Base-by-base conservation (phyloP, 2,329 filamentous ascomycete genomes). In the Cytospora chrysosperma region DNA sequence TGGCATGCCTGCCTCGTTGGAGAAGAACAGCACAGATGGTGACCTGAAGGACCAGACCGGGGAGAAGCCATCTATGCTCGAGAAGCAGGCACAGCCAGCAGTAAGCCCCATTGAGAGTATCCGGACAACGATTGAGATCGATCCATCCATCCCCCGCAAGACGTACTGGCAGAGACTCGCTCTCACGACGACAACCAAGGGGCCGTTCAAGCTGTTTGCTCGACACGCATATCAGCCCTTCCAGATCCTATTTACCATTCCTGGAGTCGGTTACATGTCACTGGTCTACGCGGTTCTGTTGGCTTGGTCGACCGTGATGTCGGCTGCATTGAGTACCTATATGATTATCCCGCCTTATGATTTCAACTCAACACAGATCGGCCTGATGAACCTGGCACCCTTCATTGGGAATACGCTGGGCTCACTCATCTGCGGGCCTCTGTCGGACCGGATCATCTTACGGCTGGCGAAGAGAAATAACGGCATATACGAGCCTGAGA, bases 401-500 rank as follows among this genome's bases (percentile, higher is more conserved):
- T 65, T 65, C 19, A 65, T 65, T 32, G 65, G 65, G 12, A 66
- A 52, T 28, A 62, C 75, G 0, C 63, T 77, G 8, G 75, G 75
- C 1, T 67, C 70, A 2, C 32, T 76, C 12, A 74, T 75, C 34
- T 74, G 73, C 13, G 75, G 75, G 1, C 69, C 72, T 8, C 34
- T 76, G 9, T 72, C 73, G 2, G 75, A 77, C 62, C 68, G 70
- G 64, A 71, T 72, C 1, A 75, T 76, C 54, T 51, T 75, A 34
- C 69, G 69, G 28, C 70, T 75, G 47, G 68, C 75, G 2, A 71
- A 72, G 24, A 68, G 69, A 4, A 75, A 76, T 15, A 69, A 70
- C 8, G 75, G 75, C 17, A 73, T 73, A 56, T 76, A 75, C 57
- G 75, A 77, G 61, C 75, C 75, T 0, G 75, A 77, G 56, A 77